These are phyloP conservation scores for Neoboletus magnificus DNA, from an alignment of 768 basidiomycete genomes.

Conservation along the genomic window DNA sequence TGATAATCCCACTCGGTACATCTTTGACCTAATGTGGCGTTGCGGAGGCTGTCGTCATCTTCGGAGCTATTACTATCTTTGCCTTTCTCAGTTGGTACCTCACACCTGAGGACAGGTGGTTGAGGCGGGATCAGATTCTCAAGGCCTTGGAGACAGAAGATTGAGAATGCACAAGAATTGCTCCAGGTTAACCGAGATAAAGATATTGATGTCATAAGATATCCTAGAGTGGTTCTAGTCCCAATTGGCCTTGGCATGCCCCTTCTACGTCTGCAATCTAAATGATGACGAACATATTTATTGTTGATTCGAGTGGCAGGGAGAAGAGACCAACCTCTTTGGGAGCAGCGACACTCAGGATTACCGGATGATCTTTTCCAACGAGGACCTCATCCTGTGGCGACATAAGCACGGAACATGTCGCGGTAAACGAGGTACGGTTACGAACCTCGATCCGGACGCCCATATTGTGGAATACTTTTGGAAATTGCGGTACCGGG, in stretches of 20 bases:
- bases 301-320: background rate
- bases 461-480: conserved; percentile 85
- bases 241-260: conserved; percentile 69
- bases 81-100: conserved; percentile 76
- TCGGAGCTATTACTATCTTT: conserved; percentile 74
- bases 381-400: conserved; percentile 70
- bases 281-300: conserved; percentile 1
- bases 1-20: conserved; percentile 8
- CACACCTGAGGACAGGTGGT: conserved; percentile 77
- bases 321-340: conserved; percentile 60
- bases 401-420: conserved; percentile 7
- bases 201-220: conserved; percentile 3
- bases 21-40: conserved; percentile 9
- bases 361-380: conserved; percentile 53
- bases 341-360: conserved; percentile 71
- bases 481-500: conserved; percentile 71
- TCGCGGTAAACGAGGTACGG: background rate
- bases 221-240: conserved; percentile 49
- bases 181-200: background rate
- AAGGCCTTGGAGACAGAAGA: conserved; percentile 41
- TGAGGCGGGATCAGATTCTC: conserved; percentile 59
- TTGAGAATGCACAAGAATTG: conserved; percentile 4
- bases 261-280: conserved; percentile 76
- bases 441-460: conserved; percentile 79
- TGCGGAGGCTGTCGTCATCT: conserved; percentile 68